Evolutionary conservation across 176 grass and related monocot genomes (phyloP).

Genomic region (Lolium rigidum): DNA sequence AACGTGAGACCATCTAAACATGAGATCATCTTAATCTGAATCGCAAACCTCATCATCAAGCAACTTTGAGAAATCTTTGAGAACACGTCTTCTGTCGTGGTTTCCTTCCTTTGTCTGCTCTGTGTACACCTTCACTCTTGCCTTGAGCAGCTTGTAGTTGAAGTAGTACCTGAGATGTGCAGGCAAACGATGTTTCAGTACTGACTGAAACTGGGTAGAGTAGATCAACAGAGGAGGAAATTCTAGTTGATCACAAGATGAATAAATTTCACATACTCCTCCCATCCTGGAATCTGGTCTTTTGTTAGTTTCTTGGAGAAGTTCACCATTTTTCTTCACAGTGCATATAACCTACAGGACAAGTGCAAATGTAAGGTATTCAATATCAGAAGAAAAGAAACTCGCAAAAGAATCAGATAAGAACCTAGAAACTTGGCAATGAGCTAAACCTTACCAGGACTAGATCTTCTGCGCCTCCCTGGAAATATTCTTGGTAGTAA

Average conservation of each 20-base stretch:
- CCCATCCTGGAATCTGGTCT: conserved; percentile 27
- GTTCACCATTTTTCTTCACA: neutral
- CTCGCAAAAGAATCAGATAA: neutral
- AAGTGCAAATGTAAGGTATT: neutral
- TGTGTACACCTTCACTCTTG: conserved; percentile 7
- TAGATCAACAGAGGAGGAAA: neutral
- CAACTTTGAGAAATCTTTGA: conserved; percentile 28
- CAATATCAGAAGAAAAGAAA: neutral
- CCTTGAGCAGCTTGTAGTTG: conserved; percentile 23
- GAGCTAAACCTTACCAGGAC: neutral
- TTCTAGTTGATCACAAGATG: neutral
- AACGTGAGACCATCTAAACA: neutral
- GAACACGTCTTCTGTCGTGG: neutral
- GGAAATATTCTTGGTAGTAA: neutral
- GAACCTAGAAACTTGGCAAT: neutral
- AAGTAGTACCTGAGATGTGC: conserved; percentile 8
- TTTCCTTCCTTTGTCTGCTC: conserved; percentile 28
- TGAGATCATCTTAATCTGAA: no score
- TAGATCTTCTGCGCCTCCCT: neutral
- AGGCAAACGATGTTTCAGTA: conserved; percentile 1
- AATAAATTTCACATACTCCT: conserved; percentile 25
- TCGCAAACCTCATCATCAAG: neutral
- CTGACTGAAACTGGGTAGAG: neutral
- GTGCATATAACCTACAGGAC: neutral
- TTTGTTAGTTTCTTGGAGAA: conserved; percentile 20